These are phyloP conservation scores for Eremothecium gossypii DNA, from an alignment of 1,139 yeast species.

Conservation along the genomic window DNA sequence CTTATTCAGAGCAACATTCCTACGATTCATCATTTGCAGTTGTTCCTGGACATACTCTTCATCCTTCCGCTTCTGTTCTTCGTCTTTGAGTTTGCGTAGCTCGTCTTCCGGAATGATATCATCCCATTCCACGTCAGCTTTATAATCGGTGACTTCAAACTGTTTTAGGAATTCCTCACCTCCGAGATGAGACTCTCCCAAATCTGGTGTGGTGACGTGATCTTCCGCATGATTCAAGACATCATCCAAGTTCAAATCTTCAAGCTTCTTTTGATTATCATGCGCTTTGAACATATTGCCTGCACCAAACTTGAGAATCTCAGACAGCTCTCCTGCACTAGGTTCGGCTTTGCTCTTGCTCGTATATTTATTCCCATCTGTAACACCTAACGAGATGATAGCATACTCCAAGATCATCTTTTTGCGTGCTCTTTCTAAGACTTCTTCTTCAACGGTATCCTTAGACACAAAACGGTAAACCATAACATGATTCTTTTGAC, in stretches of 20 bases:
- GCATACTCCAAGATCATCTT: slow-evolving; percentile 98
- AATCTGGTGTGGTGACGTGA: slow-evolving; percentile 89
- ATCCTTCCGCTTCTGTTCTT: slow-evolving; percentile 77
- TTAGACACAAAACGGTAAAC: slow-evolving; percentile 94
- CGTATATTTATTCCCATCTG: slow-evolving; percentile 46
- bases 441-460: slow-evolving; percentile 96
- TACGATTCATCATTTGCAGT: slow-evolving; percentile 73
- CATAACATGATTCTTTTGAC: slow-evolving; percentile 95
- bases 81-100: slow-evolving; percentile 77
- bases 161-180: slow-evolving; percentile 97
- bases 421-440: slow-evolving; percentile 89
- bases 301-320: slow-evolving; percentile 95
- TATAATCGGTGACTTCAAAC: slow-evolving; percentile 96
- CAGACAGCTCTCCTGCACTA: slow-evolving; percentile 73
- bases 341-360: slow-evolving; percentile 59
- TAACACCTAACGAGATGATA: slow-evolving; percentile 88
- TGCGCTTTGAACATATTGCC: slow-evolving; percentile 93
- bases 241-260: slow-evolving; percentile 90
- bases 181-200: slow-evolving; percentile 94
- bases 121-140: slow-evolving; percentile 98
- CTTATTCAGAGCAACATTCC: slow-evolving; percentile 63
- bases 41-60: slow-evolving; percentile 84
- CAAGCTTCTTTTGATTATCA: slow-evolving; percentile 90
- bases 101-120: slow-evolving; percentile 97
- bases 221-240: slow-evolving; percentile 96